phyloP scores from a whole-genome alignment of 768 basidiomycete species.

The Clathrus columnatus region DNA sequence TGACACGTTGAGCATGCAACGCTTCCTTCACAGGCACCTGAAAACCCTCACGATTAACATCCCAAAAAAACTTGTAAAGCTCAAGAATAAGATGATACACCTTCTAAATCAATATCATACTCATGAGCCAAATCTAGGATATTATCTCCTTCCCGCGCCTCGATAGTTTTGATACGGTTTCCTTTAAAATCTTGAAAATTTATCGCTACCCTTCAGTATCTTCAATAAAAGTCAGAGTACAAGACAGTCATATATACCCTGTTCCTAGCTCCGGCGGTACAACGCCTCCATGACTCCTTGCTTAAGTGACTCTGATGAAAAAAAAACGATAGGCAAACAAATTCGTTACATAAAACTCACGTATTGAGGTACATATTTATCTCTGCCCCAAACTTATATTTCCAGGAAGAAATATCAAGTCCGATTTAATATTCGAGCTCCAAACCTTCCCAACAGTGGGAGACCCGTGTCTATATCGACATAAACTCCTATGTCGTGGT shows the following conservation, averaged over 20 bases:
- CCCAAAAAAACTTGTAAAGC: background rate
- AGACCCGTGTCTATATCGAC: background rate
- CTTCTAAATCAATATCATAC: constrained; percentile 93
- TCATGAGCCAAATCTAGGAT: constrained; percentile 87
- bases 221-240: background rate
- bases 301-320: constrained; percentile 12
- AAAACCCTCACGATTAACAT: background rate
- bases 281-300: constrained; percentile 38
- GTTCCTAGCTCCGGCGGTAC: constrained; percentile 59
- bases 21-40: constrained; percentile 95
- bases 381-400: background rate
- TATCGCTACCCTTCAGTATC: constrained; percentile 60
- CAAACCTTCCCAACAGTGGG: background rate
- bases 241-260: constrained; percentile 36
- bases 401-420: background rate
- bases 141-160: constrained; percentile 92
- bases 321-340: background rate
- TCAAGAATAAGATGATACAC: constrained; percentile 33
- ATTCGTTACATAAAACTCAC: background rate
- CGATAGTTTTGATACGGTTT: constrained; percentile 71
- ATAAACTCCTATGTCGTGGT: background rate
- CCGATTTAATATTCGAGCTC: background rate
- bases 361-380: background rate
- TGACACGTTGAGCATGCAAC: constrained; percentile 98
- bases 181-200: constrained; percentile 90